phyloP scores from a whole-genome alignment of 169 alveolate genomes.

The Eimeria praecox region DNA sequence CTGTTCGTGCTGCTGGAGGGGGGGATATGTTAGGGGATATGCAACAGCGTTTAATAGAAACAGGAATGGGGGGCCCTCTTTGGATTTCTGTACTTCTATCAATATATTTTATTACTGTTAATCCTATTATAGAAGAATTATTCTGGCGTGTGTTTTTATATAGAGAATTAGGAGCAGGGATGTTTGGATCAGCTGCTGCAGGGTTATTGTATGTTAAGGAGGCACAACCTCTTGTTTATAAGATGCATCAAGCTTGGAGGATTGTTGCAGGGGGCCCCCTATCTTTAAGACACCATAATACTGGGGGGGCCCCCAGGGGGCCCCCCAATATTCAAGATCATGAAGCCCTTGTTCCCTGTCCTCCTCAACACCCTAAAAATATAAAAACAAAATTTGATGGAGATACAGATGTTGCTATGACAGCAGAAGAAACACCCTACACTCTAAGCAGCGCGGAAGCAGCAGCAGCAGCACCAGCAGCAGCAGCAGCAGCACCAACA shows the following conservation, averaged over 20 bases:
- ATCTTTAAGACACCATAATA: too few species aligned
- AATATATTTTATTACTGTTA: constrained; percentile 23
- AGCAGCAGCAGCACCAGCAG: too few species aligned
- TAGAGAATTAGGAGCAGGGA: constrained; percentile 68
- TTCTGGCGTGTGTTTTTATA: constrained; percentile 79
- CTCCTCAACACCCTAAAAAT: not conserved
- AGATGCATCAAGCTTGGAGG: not conserved
- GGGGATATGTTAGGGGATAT: constrained; percentile 5
- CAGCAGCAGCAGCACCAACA: not conserved
- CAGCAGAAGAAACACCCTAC: too few species aligned
- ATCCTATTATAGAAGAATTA: constrained; percentile 56
- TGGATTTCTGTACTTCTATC: not conserved
- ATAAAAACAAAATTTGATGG: too few species aligned
- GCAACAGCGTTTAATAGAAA: not conserved
- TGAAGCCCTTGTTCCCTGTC: not conserved
- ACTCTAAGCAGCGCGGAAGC: too few species aligned
- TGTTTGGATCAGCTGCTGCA: constrained; percentile 32
- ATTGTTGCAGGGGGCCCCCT: too few species aligned
- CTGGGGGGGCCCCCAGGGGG: too few species aligned
- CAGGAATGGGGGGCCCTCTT: constrained; percentile 39
- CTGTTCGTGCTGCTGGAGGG: not conserved
- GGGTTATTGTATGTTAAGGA: constrained; percentile 22
- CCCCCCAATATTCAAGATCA: too few species aligned
- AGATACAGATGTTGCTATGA: too few species aligned
- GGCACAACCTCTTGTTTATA: constrained; percentile 9